phyloP scores from a whole-genome alignment of 176 grass and related monocot genomes.

The Cocos nucifera region DNA sequence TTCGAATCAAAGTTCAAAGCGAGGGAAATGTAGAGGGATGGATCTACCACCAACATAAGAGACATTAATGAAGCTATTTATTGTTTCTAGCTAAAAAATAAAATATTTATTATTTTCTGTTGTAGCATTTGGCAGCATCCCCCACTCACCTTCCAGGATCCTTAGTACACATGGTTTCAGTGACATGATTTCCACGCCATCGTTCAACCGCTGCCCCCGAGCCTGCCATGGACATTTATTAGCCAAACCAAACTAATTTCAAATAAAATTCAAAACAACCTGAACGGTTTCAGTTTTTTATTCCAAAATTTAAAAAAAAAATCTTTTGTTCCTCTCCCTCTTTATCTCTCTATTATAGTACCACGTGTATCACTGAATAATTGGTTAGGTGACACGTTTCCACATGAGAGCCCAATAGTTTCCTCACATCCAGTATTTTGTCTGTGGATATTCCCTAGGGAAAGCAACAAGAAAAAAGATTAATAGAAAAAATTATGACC shows the following conservation, averaged over 20 bases:
- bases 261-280: not conserved
- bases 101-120: too few relatives aligned
- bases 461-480: slow-evolving; percentile 1
- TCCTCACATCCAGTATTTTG: slow-evolving; percentile 75
- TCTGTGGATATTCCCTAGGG: slow-evolving; percentile 84
- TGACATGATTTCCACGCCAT: slow-evolving; percentile 66
- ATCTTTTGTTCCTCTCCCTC: too few relatives aligned
- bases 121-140: not conserved
- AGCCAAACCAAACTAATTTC: not conserved
- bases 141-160: slow-evolving; percentile 68
- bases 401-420: slow-evolving; percentile 62
- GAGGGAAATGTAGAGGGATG: too few relatives aligned
- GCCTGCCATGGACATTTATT: slow-evolving; percentile 29
- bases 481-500: not conserved
- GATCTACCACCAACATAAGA: too few relatives aligned
- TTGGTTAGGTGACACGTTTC: slow-evolving; percentile 90
- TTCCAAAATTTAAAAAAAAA: too few relatives aligned
- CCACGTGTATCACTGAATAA: slow-evolving; percentile 82
- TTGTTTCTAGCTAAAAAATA: too few relatives aligned
- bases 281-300: not conserved
- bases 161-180: slow-evolving; percentile 63
- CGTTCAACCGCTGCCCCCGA: slow-evolving; percentile 53
- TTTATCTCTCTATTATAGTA: slow-evolving; percentile 10
- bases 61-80: too few relatives aligned
- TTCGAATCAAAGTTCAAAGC: too few relatives aligned